phyloP scores from a whole-genome alignment of 768 basidiomycete species.

The Suillus brevipes region DNA sequence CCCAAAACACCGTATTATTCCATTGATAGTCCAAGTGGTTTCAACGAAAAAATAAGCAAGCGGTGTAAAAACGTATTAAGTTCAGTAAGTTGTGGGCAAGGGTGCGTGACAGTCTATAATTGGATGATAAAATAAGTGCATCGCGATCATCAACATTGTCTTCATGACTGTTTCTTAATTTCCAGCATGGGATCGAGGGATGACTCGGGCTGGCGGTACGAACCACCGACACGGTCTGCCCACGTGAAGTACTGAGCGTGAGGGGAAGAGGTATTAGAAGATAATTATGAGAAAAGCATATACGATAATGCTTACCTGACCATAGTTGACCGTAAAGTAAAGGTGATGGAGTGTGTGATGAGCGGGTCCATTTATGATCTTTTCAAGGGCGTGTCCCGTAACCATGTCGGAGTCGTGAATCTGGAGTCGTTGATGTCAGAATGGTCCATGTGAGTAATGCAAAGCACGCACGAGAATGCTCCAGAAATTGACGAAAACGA shows the following conservation, averaged over 20 bases:
- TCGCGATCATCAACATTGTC: background rate
- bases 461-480: conserved; percentile 72
- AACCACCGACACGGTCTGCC: conserved; percentile 81
- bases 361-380: conserved; percentile 94
- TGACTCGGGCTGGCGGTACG: conserved; percentile 86
- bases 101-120: conserved; percentile 4
- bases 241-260: conserved; percentile 89
- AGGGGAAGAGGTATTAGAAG: conserved; percentile 11
- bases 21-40: background rate
- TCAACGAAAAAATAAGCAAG: conserved; percentile 1
- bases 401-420: conserved; percentile 99
- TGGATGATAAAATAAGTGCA: background rate
- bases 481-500: conserved; percentile 94
- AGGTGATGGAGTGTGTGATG: conserved; percentile 97
- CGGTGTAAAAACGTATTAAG: conserved; percentile 21
- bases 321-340: conserved; percentile 96
- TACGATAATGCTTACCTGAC: conserved; percentile 56
- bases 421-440: conserved; percentile 37
- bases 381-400: conserved; percentile 84
- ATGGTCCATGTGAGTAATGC: background rate
- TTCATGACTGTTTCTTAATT: conserved; percentile 28
- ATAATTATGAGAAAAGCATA: conserved; percentile 9
- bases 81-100: conserved; percentile 15
- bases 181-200: conserved; percentile 85
- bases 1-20: background rate